A percentile compares a stretch with the other conserved stretches of the same genome.
Conservation (phyloP, 306 rosid species). For the Corylus americana region DNA sequence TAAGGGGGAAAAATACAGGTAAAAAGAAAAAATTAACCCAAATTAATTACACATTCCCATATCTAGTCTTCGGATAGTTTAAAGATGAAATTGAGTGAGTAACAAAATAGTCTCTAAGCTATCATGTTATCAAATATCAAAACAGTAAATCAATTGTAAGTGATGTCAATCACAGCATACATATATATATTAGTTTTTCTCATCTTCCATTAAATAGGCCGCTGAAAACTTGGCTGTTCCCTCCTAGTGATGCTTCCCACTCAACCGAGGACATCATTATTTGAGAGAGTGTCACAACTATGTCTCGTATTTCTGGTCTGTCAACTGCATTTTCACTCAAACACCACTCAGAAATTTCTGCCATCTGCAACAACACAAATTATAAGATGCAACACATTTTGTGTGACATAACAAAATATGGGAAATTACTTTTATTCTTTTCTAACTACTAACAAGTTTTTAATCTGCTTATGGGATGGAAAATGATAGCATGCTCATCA, state of each 20-base stretch:
- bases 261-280: conserved; percentile 47
- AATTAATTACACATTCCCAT: background rate
- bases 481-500: background rate
- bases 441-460: background rate
- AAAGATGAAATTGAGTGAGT: background rate
- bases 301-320: conserved; percentile 75
- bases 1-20: background rate
- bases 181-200: conserved; percentile 12
- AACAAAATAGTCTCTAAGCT: background rate
- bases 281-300: conserved; percentile 50
- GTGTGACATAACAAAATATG: too few relatives aligned
- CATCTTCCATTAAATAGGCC: conserved; percentile 68
- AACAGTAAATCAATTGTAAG: background rate
- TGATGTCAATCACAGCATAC: background rate
- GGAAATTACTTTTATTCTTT: too few relatives aligned
- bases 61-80: background rate
- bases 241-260: conserved; percentile 84
- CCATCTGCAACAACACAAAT: conserved; percentile 46
- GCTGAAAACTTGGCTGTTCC: conserved; percentile 68
- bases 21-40: too few relatives aligned
- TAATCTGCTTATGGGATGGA: conserved; percentile 40
- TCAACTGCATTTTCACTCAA: conserved; percentile 63
- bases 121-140: background rate
- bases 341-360: conserved; percentile 60
- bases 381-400: too few relatives aligned